Conservation (phyloP, 2,329 filamentous ascomycete species). For the Fusarium gaditjirri region DNA sequence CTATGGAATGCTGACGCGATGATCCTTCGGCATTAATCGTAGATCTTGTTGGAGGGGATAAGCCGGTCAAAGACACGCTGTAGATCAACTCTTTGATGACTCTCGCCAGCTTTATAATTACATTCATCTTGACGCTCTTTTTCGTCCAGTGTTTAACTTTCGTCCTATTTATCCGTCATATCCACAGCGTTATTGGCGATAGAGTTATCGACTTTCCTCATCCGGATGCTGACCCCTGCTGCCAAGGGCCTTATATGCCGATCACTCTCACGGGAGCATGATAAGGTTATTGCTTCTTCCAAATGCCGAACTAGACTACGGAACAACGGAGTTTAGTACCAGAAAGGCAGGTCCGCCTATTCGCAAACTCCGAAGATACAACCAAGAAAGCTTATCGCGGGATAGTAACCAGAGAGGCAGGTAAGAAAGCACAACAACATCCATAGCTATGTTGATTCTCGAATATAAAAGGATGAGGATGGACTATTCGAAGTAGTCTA, state of each 20-base stretch:
- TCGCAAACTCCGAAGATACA: background rate
- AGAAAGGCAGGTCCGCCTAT: conserved; percentile 23
- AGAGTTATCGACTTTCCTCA: conserved; percentile 24
- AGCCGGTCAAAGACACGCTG: background rate
- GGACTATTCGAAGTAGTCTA: background rate
- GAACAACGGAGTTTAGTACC: conserved; percentile 16
- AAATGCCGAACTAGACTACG: conserved; percentile 23
- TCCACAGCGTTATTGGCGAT: conserved; percentile 15
- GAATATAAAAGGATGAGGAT: conserved; percentile 11
- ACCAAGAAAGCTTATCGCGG: conserved; percentile 21
- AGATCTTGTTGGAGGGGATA: background rate
- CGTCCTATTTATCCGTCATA: background rate
- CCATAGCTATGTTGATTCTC: background rate
- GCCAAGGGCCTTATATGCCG: conserved; percentile 18
- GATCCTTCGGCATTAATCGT: conserved; percentile 1
- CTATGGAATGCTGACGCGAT: background rate
- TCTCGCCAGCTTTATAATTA: background rate
- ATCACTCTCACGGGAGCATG: conserved; percentile 22
- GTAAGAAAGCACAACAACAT: background rate
- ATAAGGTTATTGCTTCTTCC: conserved; percentile 22
- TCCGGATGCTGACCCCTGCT: conserved; percentile 17
- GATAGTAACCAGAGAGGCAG: conserved; percentile 7
- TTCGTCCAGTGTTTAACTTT: background rate
- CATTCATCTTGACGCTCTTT: background rate
- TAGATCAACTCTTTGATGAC: fast-evolving